phyloP scores from a whole-genome alignment of 495 filamentous ascomycete genomes.

The Penicillium macrosclerotiorum region DNA sequence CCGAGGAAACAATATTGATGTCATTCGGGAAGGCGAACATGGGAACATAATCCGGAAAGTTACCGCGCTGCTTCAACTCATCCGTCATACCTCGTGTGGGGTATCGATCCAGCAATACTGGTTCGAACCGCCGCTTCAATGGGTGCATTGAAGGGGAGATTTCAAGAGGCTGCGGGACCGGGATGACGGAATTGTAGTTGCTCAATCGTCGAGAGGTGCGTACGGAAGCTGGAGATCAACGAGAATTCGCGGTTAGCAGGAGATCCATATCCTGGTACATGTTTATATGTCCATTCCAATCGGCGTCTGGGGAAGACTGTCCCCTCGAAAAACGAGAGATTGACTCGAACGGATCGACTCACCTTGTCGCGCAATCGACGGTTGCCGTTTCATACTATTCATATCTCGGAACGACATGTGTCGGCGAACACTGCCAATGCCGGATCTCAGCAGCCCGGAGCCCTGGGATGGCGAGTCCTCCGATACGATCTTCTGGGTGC shows the following conservation, averaged over 20 bases:
- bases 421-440: constrained; percentile 75
- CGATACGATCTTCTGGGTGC: constrained; percentile 75
- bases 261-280: not conserved
- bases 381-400: constrained; percentile 90
- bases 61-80: constrained; percentile 74
- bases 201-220: constrained; percentile 86
- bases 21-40: constrained; percentile 99
- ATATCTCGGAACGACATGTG: constrained; percentile 89
- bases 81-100: constrained; percentile 81
- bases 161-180: constrained; percentile 84
- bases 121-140: constrained; percentile 88
- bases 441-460: constrained; percentile 46
- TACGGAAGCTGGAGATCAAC: constrained; percentile 64
- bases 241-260: constrained; percentile 1
- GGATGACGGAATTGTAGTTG: constrained; percentile 98
- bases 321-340: not conserved
- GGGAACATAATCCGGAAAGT: constrained; percentile 94
- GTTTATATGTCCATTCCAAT: not conserved
- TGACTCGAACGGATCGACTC: too few species aligned
- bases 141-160: constrained; percentile 93
- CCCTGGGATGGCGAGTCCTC: constrained; percentile 59
- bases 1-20: constrained; percentile 91
- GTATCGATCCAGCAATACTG: constrained; percentile 89
- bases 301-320: too few species aligned
- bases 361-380: constrained; percentile 75